phyloP scores from a whole-genome alignment of 2,329 filamentous ascomycete species.

The Lasiodiplodia citricola region DNA sequence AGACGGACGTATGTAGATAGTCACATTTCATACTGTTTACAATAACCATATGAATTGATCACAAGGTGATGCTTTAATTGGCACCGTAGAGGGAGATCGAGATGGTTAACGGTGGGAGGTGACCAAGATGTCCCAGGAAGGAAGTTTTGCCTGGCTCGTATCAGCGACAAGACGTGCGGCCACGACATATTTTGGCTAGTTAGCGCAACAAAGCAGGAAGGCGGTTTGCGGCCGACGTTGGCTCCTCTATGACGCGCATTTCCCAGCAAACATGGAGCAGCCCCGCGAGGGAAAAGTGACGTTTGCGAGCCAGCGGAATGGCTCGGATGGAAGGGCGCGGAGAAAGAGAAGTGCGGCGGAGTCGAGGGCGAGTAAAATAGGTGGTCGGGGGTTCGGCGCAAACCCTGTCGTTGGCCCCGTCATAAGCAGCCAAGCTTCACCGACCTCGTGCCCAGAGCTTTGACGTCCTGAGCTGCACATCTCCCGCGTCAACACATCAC shows the following conservation, averaged over 20 bases:
- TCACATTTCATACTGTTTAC: not conserved
- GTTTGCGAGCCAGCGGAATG: not conserved
- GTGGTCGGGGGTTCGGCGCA: conserved; percentile 2
- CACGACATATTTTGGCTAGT: not conserved
- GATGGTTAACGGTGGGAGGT: not conserved
- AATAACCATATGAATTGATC: not conserved
- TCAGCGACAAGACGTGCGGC: not conserved
- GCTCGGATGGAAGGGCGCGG: not conserved
- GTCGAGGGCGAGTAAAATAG: conserved; percentile 5
- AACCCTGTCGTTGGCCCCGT: conserved; percentile 20
- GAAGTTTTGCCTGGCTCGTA: not conserved
- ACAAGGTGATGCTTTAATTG: not conserved
- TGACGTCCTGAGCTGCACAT: conserved; percentile 23
- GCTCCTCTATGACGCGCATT: not conserved
- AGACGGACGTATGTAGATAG: not conserved
- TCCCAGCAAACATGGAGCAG: not conserved
- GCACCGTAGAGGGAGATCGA: not conserved
- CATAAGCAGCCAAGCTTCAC: conserved; percentile 27
- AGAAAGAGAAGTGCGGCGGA: not conserved
- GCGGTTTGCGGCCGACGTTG: not conserved
- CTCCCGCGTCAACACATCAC: conserved; percentile 24
- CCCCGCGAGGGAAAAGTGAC: not conserved
- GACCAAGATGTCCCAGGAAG: not conserved
- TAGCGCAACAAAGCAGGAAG: not conserved
- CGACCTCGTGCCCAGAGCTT: conserved; percentile 26